Conservation (phyloP, 208 protist genomes). For the Leishmania amazonensis region DNA sequence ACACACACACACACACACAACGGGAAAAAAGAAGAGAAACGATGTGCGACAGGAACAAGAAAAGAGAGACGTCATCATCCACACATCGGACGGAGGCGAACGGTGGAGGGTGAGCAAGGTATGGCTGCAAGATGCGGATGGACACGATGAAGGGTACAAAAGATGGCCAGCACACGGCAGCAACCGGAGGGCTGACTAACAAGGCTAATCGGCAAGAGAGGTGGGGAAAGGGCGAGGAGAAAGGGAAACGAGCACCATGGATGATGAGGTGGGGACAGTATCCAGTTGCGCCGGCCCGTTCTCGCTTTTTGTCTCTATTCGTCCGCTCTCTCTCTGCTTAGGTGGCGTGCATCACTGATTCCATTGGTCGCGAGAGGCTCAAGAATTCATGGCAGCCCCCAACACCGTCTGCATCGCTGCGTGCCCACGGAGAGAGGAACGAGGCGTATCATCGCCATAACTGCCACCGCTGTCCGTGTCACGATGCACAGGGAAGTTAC, state of each 20-base stretch:
- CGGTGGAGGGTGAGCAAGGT: neutral
- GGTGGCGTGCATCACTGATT: neutral
- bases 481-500: neutral
- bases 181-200: neutral
- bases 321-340: neutral
- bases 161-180: neutral
- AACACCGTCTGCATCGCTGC: neutral
- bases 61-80: neutral
- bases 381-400: neutral
- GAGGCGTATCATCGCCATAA: neutral
- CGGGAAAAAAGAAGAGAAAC: neutral
- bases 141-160: neutral
- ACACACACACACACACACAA: neutral
- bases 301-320: neutral
- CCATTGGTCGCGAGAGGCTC: neutral
- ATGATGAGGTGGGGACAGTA: neutral
- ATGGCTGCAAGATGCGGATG: neutral
- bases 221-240: neutral
- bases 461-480: neutral
- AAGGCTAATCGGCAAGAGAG: neutral
- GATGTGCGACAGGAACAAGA: neutral
- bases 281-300: neutral
- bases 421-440: neutral
- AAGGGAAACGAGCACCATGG: neutral
- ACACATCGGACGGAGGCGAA: neutral